Base-by-base conservation (phyloP, 2,329 filamentous ascomycete genomes). In the Alternaria hordeiaustralica region DNA sequence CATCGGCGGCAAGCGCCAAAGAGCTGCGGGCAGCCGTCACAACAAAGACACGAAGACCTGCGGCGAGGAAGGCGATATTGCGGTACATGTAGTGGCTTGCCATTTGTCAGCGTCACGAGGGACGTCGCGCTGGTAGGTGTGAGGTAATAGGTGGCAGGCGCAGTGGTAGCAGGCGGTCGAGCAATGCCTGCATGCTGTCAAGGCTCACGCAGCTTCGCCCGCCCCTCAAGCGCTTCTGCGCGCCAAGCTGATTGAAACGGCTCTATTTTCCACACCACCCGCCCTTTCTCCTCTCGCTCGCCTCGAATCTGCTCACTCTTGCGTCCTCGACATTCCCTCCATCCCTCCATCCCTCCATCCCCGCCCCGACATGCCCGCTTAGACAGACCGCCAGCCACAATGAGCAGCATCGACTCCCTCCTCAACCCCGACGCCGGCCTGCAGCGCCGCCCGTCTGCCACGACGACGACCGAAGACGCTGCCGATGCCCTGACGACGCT, bases 401-500 rank as follows among this genome's bases (percentile, higher is more conserved):
- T 79, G 77, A 75, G 65, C 74, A 78, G 68, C 74, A 78, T 78
- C 72, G 67, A 75, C 69, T 69, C 73, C 54, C 72, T 79, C 54
- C 75, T 80, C 71, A 79, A 79, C 73, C 72, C 75, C 68, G 73
- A 72, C 59, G 60, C 70, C 13, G 49, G 60, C 59, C 49, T 66
- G 12, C 63, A 62, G 20, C 68, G 66, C 13, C 67, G 66, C 62
- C 59, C 60, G 55, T 66, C 68, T 26, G 55, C 58, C 64, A 23
- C 59, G 55, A 49, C 72, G 28, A 73, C 75, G 21, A 70, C 75
- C 20, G 70, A 73, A 71, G 82, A 82, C 44, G 81, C 80, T 20
- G 81, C 79, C 58, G 78, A 81, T 63, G 80, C 80, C 60, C 75
- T 80, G 61, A 76, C 78, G 25, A 68, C 76, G 8, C 75, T 80